A percentile compares a stretch with the other conserved stretches of the same genome.
Conservation (phyloP, 441 rosid genomes). For the Rhodomyrtus psidioides region DNA sequence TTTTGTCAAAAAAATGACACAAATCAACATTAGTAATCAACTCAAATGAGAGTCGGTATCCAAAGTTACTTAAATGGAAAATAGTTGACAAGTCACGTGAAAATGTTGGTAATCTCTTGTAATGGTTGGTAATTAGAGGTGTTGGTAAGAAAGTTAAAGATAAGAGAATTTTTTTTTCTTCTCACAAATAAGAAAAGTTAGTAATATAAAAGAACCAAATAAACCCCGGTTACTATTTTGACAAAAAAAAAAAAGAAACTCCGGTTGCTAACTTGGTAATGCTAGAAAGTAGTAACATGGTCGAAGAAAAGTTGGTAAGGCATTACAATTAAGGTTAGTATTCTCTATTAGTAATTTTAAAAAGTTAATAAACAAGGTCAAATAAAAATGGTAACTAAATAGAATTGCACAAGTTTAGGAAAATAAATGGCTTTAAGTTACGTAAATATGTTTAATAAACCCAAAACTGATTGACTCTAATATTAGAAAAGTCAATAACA, state of each 20-base stretch:
- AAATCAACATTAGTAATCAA: no score
- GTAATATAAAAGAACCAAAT: neutral
- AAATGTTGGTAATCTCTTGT: no score
- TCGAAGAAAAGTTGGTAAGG: neutral
- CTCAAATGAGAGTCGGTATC: no score
- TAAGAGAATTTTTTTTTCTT: neutral
- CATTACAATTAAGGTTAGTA: neutral
- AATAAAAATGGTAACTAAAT: neutral
- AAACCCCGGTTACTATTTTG: neutral
- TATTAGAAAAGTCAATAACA: no score
- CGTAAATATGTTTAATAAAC: neutral
- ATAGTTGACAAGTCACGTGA: no score
- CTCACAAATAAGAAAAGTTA: no score
- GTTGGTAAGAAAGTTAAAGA: neutral
- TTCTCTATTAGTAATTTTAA: neutral
- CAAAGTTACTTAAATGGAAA: no score
- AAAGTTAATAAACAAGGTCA: neutral
- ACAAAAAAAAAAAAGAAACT: no score
- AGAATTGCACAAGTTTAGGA: neutral
- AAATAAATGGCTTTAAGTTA: neutral
- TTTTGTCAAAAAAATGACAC: no score
- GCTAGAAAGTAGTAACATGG: neutral
- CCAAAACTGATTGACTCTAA: neutral
- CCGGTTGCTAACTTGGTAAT: no score
- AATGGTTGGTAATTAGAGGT: no score